Conservation (phyloP, 768 basidiomycete genomes). For the Suillus weaverae region DNA sequence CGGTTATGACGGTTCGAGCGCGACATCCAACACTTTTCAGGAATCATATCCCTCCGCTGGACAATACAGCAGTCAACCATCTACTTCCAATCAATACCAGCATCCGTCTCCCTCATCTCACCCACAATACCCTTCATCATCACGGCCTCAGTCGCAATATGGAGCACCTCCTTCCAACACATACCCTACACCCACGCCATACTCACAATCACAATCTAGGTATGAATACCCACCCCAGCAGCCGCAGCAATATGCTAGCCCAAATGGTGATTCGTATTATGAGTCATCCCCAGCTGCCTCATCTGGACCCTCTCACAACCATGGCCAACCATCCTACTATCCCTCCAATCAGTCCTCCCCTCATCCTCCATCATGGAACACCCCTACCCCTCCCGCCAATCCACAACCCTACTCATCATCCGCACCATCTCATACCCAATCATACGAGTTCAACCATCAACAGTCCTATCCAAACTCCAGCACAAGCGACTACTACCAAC, state of each 20-base stretch:
- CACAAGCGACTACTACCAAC: slow-evolving; percentile 4
- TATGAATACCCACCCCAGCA: slow-evolving; percentile 25
- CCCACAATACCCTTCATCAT: slow-evolving; percentile 26
- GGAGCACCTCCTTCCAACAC: slow-evolving; percentile 7
- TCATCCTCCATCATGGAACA: slow-evolving; percentile 20
- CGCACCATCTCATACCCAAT: not conserved
- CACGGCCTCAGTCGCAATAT: slow-evolving; percentile 26
- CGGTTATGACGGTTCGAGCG: slow-evolving; percentile 23
- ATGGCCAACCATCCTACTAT: slow-evolving; percentile 20
- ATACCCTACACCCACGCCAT: slow-evolving; percentile 27
- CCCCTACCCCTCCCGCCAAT: slow-evolving; percentile 10
- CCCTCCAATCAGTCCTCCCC: slow-evolving; percentile 30
- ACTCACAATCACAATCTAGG: slow-evolving; percentile 20
- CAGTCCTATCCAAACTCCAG: not conserved
- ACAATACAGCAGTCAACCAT: slow-evolving; percentile 14
- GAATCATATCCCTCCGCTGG: slow-evolving; percentile 23
- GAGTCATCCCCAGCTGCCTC: slow-evolving; percentile 21
- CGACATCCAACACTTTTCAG: slow-evolving; percentile 21
- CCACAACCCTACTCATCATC: slow-evolving; percentile 6
- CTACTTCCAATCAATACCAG: slow-evolving; percentile 25
- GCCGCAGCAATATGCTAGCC: slow-evolving; percentile 25
- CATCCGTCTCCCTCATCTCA: slow-evolving; percentile 19
- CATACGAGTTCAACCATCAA: slow-evolving; percentile 10
- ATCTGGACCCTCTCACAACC: slow-evolving; percentile 13
- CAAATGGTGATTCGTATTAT: slow-evolving; percentile 23